Evolutionary conservation across 2,329 filamentous ascomycete species (phyloP), one percentile per base, ranked within the genome.

Genomic region (Penicillium sp.): DNA sequence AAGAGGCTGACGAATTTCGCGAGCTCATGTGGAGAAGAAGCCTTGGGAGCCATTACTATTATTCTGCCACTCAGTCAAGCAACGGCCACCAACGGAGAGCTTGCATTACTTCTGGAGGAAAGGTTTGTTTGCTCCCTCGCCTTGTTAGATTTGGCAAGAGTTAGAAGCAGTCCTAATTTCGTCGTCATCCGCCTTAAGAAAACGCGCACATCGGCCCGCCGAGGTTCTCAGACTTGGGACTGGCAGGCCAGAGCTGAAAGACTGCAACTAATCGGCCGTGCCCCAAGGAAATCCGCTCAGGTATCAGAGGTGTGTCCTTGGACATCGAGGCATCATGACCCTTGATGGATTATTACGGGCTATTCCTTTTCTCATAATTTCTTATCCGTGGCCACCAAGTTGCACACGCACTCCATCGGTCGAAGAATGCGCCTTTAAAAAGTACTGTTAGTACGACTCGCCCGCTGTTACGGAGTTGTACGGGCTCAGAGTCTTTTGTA

Each of bases 401-500:
- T 53, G 60, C 53, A 60, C 58, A 60, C 54, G 38, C 51, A 48
- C 30, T 26, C 30, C 30, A 45, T 35, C 26, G 46, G 47, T 21
- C 35, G 26, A 47, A 58, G 57, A 54, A 52, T 51, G 53, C 47
- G 41, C 54, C 45, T 51, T 15, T 51, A 60, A 31, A 55, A 55
- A 60, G 51, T 54, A 50, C 58, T 21, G 29, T 46, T 60, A 55
- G 60, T 62, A 62, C 50, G 46, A 58, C 41, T 62, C 48, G 29
- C 29, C 47, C 35, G 53, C 35, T 60, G 47, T 56, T 54, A 56
- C 38, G 58, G 58, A 46, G 52, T 61, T 48, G 59, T 62, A 60
- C 62, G 59, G 58, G 5, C 26, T 26, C 26, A 3, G 26, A 62
- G 46, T 31, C 38, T 49, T 53, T 55, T 59, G 62, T 52, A 64